Evolutionary conservation across 257 asterid species (phyloP).

Genomic region (Penstemon davidsonii): DNA sequence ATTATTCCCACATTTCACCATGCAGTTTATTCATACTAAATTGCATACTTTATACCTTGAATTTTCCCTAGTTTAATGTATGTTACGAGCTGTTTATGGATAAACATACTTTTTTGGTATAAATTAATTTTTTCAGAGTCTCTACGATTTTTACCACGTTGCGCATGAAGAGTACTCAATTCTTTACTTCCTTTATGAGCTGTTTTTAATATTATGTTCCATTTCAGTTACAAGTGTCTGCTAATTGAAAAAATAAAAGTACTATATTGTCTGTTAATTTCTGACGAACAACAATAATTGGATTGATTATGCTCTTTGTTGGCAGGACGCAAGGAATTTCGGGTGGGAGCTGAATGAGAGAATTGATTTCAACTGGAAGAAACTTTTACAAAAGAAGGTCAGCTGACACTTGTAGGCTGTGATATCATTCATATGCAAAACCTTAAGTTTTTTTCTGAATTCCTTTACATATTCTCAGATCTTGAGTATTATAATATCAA

Average conservation of each 20-base stretch:
- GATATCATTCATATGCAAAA: too few relatives aligned
- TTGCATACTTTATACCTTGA: too few relatives aligned
- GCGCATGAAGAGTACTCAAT: too few relatives aligned
- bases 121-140: too few relatives aligned
- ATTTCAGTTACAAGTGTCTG: neutral
- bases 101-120: too few relatives aligned
- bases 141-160: too few relatives aligned
- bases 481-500: neutral
- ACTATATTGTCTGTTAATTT: neutral
- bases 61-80: too few relatives aligned
- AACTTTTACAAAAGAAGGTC: conserved; percentile 90
- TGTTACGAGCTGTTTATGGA: too few relatives aligned
- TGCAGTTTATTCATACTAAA: too few relatives aligned
- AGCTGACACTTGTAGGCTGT: conserved; percentile 12
- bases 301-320: conserved; percentile 20
- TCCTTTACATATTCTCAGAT: neutral
- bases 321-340: conserved; percentile 89
- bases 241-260: too few relatives aligned
- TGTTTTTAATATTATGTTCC: neutral
- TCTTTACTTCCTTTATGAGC: too few relatives aligned
- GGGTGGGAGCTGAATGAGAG: conserved; percentile 95
- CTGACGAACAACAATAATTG: conserved; percentile 10
- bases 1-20: too few relatives aligned
- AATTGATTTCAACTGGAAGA: conserved; percentile 89
- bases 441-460: neutral